Evolutionary conservation across 805 yeast species (phyloP), one percentile per base, ranked within the genome.

Genomic region (Wilhelminamyces savonicus): DNA sequence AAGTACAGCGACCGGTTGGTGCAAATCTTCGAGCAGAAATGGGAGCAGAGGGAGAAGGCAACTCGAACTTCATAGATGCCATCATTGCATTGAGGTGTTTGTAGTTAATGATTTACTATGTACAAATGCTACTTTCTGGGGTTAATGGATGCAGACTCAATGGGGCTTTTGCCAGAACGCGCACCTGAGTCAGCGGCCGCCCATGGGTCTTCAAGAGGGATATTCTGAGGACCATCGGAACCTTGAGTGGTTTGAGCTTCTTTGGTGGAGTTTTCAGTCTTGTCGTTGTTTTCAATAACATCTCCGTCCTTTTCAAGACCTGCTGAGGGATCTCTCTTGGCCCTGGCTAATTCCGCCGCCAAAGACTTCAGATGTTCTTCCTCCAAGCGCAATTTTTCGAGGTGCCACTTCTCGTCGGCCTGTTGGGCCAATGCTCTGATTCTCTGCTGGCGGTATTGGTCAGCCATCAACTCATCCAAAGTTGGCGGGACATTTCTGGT

Each of bases 401-500:
- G 23, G 4, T 43, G 35, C 65, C 72, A 61, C 32, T 64, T 60
- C 18, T 51, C 54, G 26, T 68, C 71, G 7, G 68, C 73, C 25
- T 66, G 66, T 28, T 54, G 52, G 3, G 76, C 75, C 40, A 75
- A 55, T 7, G 64, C 41, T 46, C 74, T 71, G 39, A 83, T 61
- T 11, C 59, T 60, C 23, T 61, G 62, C 28, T 75, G 74, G 21
- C 95, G 62, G 18, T 59, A 44, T 42, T 74, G 63, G 41, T 84
- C 94, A 2, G 56, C 58, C 2, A 68, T 40, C 23, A 84, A 65
- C 37, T 84, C 94, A 22, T 67, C 60, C 13, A 84, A 43, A 0
- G 77, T 62, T 0, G 95, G 95, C 5, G 78, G 66, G 2, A 54
- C 47, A 1, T 61, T 54, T 28, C 92, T 63, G 2, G 83, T 76